A percentile compares a stretch with the other conserved stretches of the same genome.
Evolutionary conservation across 2,329 filamentous ascomycete genomes (phyloP).

Genomic region (Fusarium keratoplasticum): DNA sequence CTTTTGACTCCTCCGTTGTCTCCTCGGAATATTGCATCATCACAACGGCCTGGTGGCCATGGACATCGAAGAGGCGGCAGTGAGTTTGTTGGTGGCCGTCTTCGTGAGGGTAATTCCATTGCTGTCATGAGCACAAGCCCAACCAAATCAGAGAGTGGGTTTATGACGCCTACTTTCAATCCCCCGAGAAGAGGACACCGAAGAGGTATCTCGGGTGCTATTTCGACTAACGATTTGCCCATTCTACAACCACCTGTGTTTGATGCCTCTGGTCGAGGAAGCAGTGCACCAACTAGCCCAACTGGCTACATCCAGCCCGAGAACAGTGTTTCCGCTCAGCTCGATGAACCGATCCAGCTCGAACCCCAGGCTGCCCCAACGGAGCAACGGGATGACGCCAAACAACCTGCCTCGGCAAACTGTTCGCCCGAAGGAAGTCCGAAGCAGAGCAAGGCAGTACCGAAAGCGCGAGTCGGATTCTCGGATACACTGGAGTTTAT

Average conservation of each 20-base stretch:
- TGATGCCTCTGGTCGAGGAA: constrained; percentile 64
- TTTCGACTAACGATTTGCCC: constrained; percentile 86
- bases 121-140: constrained; percentile 76
- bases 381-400: constrained; percentile 1
- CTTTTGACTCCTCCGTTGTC: constrained; percentile 67
- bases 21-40: constrained; percentile 65
- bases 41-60: constrained; percentile 71
- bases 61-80: constrained; percentile 85
- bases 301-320: constrained; percentile 55
- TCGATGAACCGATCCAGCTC: constrained; percentile 3
- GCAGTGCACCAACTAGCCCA: constrained; percentile 74
- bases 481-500: constrained; percentile 88
- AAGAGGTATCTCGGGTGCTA: constrained; percentile 76
- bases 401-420: constrained; percentile 3
- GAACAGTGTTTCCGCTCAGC: constrained; percentile 37
- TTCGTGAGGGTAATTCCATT: constrained; percentile 67
- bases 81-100: constrained; percentile 85
- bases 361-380: constrained; percentile 5
- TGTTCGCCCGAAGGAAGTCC: constrained; percentile 23
- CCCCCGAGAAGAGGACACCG: constrained; percentile 75
- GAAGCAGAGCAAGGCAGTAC: constrained; percentile 49
- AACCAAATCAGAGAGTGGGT: constrained; percentile 71
- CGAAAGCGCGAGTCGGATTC: constrained; percentile 80
- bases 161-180: constrained; percentile 66
- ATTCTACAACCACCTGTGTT: constrained; percentile 70